Evolutionary conservation across 306 rosid genomes (phyloP), one percentile per base, ranked within the genome.

Genomic region (Castanea sativa): DNA sequence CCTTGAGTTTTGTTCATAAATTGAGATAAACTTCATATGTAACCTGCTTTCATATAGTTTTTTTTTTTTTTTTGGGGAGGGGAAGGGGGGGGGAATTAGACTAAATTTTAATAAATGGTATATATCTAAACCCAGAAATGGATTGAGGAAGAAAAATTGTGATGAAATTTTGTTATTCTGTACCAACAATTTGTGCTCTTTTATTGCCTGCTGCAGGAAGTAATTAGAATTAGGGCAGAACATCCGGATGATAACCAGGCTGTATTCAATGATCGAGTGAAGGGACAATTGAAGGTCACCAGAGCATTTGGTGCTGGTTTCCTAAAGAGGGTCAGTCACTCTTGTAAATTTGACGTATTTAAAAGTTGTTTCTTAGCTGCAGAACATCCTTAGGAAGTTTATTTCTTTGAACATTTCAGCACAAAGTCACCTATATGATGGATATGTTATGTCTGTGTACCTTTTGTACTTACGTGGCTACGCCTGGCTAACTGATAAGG

Each of bases 281-380:
- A 90, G 76, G 93, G 91, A 32, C 91, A 87, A 73, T 82, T 90
- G 79, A 90, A 90, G 83, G 93, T 90, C 64, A 90, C 90, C 78
- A 85, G 91, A 80, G 93, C 93, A 21, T 90, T 90, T 74, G 93
- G 93, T 73, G 93, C 93, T 56, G 93, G 93, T 25, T 90, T 90
- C 83, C 69, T 90, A 83, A 90, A 90, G 86, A 85, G 83, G 91
- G 93, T 90, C 81, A 90, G 88, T 83, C 84, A 83, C 78, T 77
- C 70, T 79, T 77, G 59, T 75, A 80, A 82, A 85, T 81, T 83
- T 81, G 77, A 78, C 69, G 73, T 69, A 73, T 83, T 70, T 84
- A 76, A 81, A 79, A 76, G 19, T 67, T 52, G 12, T 55, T 73
- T 35, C 52, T 67, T 77, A 4, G 65, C 21, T 27, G 20, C 9